Evolutionary conservation across 2,329 filamentous ascomycete genomes (phyloP).

Genomic region (Botrytis paeoniae): DNA sequence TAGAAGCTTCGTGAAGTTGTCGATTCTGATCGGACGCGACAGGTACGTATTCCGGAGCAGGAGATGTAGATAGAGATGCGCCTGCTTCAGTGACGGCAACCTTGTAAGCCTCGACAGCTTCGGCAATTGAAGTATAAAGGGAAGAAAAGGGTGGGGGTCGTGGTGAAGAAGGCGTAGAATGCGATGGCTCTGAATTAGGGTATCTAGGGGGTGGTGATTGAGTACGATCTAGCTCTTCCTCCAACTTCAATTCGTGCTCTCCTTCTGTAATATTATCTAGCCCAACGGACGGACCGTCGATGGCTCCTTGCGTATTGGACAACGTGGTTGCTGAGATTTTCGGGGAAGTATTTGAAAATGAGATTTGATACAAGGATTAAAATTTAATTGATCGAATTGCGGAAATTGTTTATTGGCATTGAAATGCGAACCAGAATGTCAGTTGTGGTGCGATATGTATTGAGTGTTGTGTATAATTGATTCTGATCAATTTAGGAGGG

Average conservation of each 20-base stretch:
- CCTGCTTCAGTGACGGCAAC: slow-evolving; percentile 40
- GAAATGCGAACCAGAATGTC: background rate
- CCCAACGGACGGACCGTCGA: slow-evolving; percentile 46
- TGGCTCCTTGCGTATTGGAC: slow-evolving; percentile 46
- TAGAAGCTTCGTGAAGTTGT: slow-evolving; percentile 26
- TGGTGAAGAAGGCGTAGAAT: slow-evolving; percentile 44
- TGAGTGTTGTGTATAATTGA: slow-evolving; percentile 3
- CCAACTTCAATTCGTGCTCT: slow-evolving; percentile 37
- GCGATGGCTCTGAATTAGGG: slow-evolving; percentile 51
- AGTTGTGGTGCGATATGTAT: slow-evolving; percentile 2
- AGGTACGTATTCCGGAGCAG: slow-evolving; percentile 56
- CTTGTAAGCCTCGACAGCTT: slow-evolving; percentile 41
- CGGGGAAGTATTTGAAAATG: slow-evolving; percentile 11
- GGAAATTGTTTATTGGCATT: slow-evolving; percentile 17
- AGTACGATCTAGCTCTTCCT: slow-evolving; percentile 39
- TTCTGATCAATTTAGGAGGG: slow-evolving; percentile 5
- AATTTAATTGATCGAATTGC: slow-evolving; percentile 12
- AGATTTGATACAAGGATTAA: slow-evolving; percentile 21
- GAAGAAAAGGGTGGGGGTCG: slow-evolving; percentile 60
- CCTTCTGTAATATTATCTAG: slow-evolving; percentile 31
- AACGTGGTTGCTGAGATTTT: slow-evolving; percentile 43
- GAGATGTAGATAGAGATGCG: slow-evolving; percentile 46
- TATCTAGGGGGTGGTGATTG: slow-evolving; percentile 59
- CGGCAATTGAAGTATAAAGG: slow-evolving; percentile 48
- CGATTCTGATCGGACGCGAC: slow-evolving; percentile 39